Evolutionary conservation across 108 stramenopile genomes (phyloP).

Genomic region (Discostella pseudostelligera): DNA sequence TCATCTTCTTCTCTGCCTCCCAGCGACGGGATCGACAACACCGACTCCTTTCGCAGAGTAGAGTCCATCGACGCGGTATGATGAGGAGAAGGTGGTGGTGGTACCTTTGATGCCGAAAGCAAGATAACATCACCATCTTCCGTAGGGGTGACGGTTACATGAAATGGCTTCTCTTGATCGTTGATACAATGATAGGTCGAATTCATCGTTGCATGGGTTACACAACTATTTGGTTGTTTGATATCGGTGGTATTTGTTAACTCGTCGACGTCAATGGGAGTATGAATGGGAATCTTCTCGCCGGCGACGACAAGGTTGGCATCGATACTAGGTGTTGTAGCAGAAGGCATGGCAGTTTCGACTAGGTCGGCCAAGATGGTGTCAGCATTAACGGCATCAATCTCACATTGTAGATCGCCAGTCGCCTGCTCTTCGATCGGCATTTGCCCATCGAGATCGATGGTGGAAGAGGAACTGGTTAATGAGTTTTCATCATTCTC

Average conservation of each 20-base stretch:
- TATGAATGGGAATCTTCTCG: too few species aligned
- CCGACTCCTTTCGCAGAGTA: not conserved
- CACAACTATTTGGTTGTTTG: too few species aligned
- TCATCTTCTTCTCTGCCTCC: not conserved
- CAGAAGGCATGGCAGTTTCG: not conserved
- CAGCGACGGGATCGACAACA: slow-evolving; percentile 8
- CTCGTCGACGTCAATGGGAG: not conserved
- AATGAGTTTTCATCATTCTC: not conserved
- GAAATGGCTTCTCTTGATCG: not conserved
- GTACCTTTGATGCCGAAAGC: not conserved
- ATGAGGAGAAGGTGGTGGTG: not conserved
- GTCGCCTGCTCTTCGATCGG: not conserved
- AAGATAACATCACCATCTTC: slow-evolving; percentile 30
- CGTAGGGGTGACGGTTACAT: slow-evolving; percentile 14
- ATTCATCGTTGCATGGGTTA: not conserved
- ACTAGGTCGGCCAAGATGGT: not conserved
- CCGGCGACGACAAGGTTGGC: too few species aligned
- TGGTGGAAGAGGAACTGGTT: slow-evolving; percentile 2
- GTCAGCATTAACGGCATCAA: not conserved
- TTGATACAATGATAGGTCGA: not conserved
- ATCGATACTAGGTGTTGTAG: too few species aligned
- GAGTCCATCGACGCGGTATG: not conserved
- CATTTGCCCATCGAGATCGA: slow-evolving; percentile 15
- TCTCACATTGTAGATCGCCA: not conserved
- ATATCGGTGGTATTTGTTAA: not conserved